These are phyloP conservation scores for Nematocida ironsii DNA, from an alignment of 371 early-diverging fungal genomes.

Conservation along the genomic window DNA sequence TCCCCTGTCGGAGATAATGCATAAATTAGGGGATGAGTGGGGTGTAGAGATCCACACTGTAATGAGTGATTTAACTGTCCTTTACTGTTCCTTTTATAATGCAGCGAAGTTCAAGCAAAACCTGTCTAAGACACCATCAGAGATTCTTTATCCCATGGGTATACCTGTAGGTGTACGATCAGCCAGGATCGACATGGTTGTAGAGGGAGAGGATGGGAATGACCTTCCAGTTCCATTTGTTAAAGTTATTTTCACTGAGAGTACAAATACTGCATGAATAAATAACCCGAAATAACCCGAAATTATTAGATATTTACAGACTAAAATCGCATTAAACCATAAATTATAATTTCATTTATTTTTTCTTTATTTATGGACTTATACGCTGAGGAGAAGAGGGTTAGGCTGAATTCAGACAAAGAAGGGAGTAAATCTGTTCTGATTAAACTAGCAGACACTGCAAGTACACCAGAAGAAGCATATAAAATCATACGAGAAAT, in stretches of 20 bases:
- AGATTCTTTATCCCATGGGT: slow-evolving; percentile 48
- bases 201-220: slow-evolving; percentile 51
- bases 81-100: slow-evolving; percentile 62
- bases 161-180: slow-evolving; percentile 35
- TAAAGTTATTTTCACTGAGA: slow-evolving; percentile 6
- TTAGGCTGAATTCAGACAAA: slow-evolving; percentile 61
- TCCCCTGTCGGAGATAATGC: slow-evolving; percentile 82
- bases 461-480: slow-evolving; percentile 54
- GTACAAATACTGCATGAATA: no score
- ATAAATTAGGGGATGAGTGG: slow-evolving; percentile 78
- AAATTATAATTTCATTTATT: neutral
- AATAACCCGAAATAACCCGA: no score
- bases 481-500: slow-evolving; percentile 58
- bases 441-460: slow-evolving; percentile 54
- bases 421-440: slow-evolving; percentile 54
- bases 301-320: no score
- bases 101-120: slow-evolving; percentile 31
- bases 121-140: slow-evolving; percentile 31
- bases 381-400: slow-evolving; percentile 65
- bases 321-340: no score
- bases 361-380: slow-evolving; percentile 61
- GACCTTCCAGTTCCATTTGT: slow-evolving; percentile 46
- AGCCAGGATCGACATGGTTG: slow-evolving; percentile 35
- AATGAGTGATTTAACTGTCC: slow-evolving; percentile 80
- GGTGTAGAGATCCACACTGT: slow-evolving; percentile 87